Base-by-base conservation (phyloP, 148 eudicot species). In the Persicaria tinctoria region DNA sequence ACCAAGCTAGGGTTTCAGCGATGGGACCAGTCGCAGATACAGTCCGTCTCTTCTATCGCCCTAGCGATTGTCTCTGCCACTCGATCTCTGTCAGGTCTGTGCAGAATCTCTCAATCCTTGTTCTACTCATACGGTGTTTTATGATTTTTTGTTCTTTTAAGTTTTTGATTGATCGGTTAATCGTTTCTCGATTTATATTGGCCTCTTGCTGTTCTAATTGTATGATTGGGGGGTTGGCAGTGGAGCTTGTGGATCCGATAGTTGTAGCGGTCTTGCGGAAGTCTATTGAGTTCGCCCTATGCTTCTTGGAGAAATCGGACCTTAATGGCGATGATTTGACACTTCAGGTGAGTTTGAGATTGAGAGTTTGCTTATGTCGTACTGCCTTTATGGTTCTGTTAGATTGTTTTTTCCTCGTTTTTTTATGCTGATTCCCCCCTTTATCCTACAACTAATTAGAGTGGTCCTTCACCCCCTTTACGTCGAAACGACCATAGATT, bases 221-320 rank as follows among this genome's bases (percentile, higher is more conserved):
- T 63, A 18, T 63, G n/a, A 63, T 63, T 63, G 68, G 68, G 68
- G 38, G 47, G 44, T 64, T 59, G 72, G 82, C 83, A 95, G 99
- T 87, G 77, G 97, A 92, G 85, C 92, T 88, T 50, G 92, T 89
- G 41, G 97, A 95, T 32, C 85, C 88, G n/a, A 73, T 87, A 76
- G 78, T 89, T 73, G 79, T 89, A 51, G 92, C 99, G 56, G 87
- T 86, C 47, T 79, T 90, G 51, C 89, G 87, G 51, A 83, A 88
- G 74, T 89, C 93, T 6, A 76, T 95, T 76, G 92, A 95, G 82
- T 90, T 92, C 68, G 91, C 91, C n/a, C 72, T 90, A 79, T 86
- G 89, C 77, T 88, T 79, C 76, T 82, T 95, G 89, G 99, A 95
- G 82, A 90, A 88, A 79, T 85, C 81, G 32, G 73, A 78, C 16